Evolutionary conservation across 352 stramenopile genomes (phyloP).

Genomic region (Phytopythium cucurbitacearum): DNA sequence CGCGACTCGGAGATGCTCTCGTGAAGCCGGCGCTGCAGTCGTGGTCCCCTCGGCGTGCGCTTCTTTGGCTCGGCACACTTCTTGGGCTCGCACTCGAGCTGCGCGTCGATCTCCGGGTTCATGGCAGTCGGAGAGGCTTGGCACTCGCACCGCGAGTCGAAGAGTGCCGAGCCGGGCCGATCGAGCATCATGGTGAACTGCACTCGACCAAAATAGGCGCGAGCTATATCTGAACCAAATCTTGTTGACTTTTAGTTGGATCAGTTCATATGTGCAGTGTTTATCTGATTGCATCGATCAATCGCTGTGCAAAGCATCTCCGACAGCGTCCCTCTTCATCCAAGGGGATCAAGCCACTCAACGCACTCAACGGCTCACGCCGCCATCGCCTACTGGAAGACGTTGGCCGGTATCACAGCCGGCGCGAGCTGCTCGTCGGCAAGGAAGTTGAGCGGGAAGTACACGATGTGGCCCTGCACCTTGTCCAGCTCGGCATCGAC

Average conservation of each 20-base stretch:
- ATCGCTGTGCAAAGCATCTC: too few species aligned
- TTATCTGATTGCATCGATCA: too few species aligned
- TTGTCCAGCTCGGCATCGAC: constrained; percentile 38
- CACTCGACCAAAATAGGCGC: too few species aligned
- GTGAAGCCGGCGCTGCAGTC: constrained; percentile 54
- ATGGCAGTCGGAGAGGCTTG: constrained; percentile 9
- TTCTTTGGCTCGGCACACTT: background rate
- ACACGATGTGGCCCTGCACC: constrained; percentile 78
- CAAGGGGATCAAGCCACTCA: too few species aligned
- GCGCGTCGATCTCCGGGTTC: constrained; percentile 18
- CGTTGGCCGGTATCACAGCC: constrained; percentile 68
- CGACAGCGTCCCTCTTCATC: too few species aligned
- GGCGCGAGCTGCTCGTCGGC: constrained; percentile 73
- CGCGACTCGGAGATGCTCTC: constrained; percentile 63
- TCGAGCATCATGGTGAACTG: too few species aligned
- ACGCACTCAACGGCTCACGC: too few species aligned
- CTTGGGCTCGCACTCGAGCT: background rate
- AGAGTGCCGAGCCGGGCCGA: too few species aligned
- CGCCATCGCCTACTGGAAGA: constrained; percentile 61
- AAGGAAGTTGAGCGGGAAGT: constrained; percentile 86
- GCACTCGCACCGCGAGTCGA: too few species aligned
- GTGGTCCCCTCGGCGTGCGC: constrained; percentile 6
- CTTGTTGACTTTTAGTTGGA: too few species aligned
- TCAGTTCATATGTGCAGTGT: too few species aligned
- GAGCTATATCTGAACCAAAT: too few species aligned